A percentile compares a stretch with the other conserved stretches of the same genome.
phyloP scores from a whole-genome alignment of 257 asterid species.

The Eucommia ulmoides region DNA sequence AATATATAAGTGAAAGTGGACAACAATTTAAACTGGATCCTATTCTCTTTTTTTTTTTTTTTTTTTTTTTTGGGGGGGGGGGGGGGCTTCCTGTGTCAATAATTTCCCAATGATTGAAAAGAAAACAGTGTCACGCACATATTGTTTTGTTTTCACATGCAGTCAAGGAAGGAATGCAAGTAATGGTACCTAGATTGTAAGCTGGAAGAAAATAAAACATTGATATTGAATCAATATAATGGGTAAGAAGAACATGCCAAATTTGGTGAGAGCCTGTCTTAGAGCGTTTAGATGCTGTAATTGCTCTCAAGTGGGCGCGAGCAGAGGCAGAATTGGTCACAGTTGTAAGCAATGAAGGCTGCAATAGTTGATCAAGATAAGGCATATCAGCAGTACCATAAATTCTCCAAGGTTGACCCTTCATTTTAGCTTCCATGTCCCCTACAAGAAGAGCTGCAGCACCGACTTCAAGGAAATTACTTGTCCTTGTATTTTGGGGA shows the following conservation, averaged over 20 bases:
- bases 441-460: conserved; percentile 99
- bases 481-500: conserved; percentile 58
- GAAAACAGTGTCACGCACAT: too few relatives aligned
- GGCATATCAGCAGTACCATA: conserved; percentile 91
- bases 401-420: conserved; percentile 79
- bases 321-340: conserved; percentile 94
- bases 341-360: conserved; percentile 91
- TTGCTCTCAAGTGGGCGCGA: conserved; percentile 87
- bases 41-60: too few relatives aligned
- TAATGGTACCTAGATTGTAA: conserved; percentile 7
- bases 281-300: conserved; percentile 86
- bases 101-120: too few relatives aligned
- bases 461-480: conserved; percentile 89
- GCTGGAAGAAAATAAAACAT: conserved; percentile 6
- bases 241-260: conserved; percentile 40
- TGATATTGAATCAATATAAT: conserved; percentile 8
- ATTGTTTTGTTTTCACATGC: background rate
- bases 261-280: conserved; percentile 69
- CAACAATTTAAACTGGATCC: too few relatives aligned
- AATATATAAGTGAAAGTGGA: too few relatives aligned
- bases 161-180: background rate
- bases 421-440: conserved; percentile 92
- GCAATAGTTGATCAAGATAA: conserved; percentile 89
- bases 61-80: too few relatives aligned
- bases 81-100: too few relatives aligned